phyloP scores from a whole-genome alignment of 2,329 filamentous ascomycete genomes.

The Chalara sp. region DNA sequence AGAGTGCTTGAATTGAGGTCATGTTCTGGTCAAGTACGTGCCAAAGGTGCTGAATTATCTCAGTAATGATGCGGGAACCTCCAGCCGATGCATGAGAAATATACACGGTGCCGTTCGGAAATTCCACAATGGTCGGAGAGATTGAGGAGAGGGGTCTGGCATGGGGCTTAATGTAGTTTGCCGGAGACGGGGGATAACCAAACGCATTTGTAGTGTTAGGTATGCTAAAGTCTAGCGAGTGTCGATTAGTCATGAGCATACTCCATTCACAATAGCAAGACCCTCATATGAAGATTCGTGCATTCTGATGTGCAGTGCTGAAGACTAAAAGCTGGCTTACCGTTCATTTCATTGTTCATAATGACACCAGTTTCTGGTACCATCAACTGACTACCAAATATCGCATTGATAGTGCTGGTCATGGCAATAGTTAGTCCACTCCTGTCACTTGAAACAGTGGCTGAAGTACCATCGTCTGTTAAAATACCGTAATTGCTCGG shows the following conservation, averaged over 20 bases:
- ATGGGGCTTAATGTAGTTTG: constrained; percentile 59
- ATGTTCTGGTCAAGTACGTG: constrained; percentile 52
- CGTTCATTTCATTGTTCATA: constrained; percentile 60
- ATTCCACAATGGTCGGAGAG: constrained; percentile 56
- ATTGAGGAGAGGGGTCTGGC: constrained; percentile 62
- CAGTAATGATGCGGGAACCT: constrained; percentile 60
- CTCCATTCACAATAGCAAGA: no score
- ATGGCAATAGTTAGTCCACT: constrained; percentile 55
- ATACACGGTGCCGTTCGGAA: constrained; percentile 49
- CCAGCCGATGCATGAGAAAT: constrained; percentile 57
- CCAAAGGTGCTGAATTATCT: constrained; percentile 58
- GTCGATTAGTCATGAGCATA: not conserved
- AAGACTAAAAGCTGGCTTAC: constrained; percentile 27
- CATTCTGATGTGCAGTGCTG: not conserved
- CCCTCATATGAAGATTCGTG: no score
- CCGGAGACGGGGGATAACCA: constrained; percentile 54
- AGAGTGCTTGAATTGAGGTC: constrained; percentile 46
- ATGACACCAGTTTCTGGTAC: constrained; percentile 63
- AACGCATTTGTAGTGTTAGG: constrained; percentile 58
- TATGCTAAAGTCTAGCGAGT: constrained; percentile 51
- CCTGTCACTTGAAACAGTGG: constrained; percentile 47
- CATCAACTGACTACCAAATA: constrained; percentile 58
- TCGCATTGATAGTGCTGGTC: constrained; percentile 61
- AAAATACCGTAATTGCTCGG: constrained; percentile 53
- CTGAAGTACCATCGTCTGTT: constrained; percentile 41